phyloP scores from a whole-genome alignment of 2,329 filamentous ascomycete species.

The Penicillium corylophilum region DNA sequence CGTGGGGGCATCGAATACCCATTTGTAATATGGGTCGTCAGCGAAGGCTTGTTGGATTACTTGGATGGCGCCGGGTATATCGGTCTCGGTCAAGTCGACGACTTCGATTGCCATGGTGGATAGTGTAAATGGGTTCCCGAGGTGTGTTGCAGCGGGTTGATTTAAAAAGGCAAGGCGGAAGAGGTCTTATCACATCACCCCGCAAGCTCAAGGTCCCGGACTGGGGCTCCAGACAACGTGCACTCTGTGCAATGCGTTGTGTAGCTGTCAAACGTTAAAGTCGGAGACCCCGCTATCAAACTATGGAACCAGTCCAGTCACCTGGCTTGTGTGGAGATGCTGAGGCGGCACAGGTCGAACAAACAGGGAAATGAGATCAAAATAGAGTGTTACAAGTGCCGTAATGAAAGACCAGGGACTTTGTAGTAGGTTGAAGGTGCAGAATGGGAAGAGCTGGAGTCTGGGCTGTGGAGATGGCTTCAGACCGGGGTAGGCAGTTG shows the following conservation, averaged over 20 bases:
- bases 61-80: conserved; percentile 63
- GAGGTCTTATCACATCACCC: not conserved
- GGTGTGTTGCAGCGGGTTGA: not conserved
- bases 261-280: not conserved
- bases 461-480: conserved; percentile 12
- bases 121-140: not conserved
- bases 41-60: conserved; percentile 67
- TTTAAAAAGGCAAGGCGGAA: not conserved
- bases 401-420: not conserved
- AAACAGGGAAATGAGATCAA: not conserved
- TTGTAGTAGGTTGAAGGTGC: not conserved
- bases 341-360: not conserved
- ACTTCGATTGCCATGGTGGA: conserved; percentile 55
- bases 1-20: conserved; percentile 62
- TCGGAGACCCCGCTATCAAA: not conserved
- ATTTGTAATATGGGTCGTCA: conserved; percentile 65
- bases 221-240: not conserved
- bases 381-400: conserved; percentile 2
- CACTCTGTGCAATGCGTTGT: not conserved
- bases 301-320: not conserved
- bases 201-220: not conserved
- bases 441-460: not conserved
- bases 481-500: conserved; percentile 25
- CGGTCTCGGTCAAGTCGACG: conserved; percentile 54
- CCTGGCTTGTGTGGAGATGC: not conserved